Percentiles rank a stretch among this genome's conserved stretches.
Evolutionary conservation across 176 grass and related monocot genomes (phyloP).

Genomic region (Coix lacrymajobi): DNA sequence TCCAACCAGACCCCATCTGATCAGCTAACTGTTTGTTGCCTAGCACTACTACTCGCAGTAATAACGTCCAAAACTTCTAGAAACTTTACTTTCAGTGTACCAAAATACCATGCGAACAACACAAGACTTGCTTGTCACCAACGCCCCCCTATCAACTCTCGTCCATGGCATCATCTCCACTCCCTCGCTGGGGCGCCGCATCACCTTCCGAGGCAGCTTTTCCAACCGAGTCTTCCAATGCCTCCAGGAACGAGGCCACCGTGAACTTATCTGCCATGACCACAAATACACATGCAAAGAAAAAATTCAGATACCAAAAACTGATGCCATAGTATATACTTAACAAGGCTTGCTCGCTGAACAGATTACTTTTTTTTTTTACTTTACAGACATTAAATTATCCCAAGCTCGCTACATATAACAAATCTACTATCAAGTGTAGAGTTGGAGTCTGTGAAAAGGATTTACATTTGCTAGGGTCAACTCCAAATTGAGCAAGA

Average conservation of each 20-base stretch:
- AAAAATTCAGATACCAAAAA: slow-evolving; percentile 4
- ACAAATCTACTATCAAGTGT: neutral
- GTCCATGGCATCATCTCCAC: slow-evolving; percentile 70
- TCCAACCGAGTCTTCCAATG: slow-evolving; percentile 71
- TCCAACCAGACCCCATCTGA: neutral
- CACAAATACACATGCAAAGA: neutral
- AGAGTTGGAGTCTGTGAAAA: neutral
- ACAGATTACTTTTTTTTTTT: neutral
- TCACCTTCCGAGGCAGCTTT: slow-evolving; percentile 31
- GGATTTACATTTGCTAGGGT: slow-evolving; percentile 87
- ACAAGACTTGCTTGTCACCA: neutral
- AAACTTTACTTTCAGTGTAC: neutral
- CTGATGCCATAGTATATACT: no score
- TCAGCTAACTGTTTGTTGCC: neutral
- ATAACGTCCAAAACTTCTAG: neutral
- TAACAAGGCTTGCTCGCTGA: neutral
- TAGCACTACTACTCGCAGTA: neutral
- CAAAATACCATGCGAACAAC: neutral
- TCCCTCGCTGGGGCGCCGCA: slow-evolving; percentile 17
- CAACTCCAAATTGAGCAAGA: slow-evolving; percentile 84
- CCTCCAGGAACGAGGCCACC: slow-evolving; percentile 87
- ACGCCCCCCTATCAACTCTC: slow-evolving; percentile 46
- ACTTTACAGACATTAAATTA: neutral
- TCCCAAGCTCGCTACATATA: neutral
- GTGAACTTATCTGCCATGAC: slow-evolving; percentile 77